Evolutionary conservation across 2,329 filamentous ascomycete species (phyloP).

Genomic region (Epicoccum nigrum): DNA sequence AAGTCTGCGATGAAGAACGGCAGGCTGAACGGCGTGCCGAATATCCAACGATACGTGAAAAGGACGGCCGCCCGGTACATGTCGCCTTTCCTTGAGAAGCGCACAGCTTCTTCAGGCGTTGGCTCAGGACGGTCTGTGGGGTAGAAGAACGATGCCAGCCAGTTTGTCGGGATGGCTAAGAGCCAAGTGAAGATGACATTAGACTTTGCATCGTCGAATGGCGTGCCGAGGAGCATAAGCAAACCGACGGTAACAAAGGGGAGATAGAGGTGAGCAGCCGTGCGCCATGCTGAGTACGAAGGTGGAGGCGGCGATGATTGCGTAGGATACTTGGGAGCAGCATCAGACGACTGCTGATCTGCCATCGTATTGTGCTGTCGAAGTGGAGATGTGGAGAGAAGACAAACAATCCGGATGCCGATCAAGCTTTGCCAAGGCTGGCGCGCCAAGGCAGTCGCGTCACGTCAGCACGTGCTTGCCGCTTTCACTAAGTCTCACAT

Average conservation of each 20-base stretch:
- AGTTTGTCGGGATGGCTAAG: conserved; percentile 22
- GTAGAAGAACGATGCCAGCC: conserved; percentile 20
- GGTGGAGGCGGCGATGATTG: background rate
- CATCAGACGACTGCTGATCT: background rate
- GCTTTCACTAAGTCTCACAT: too few relatives aligned
- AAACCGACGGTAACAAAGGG: conserved; percentile 20
- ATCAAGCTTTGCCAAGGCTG: conserved; percentile 3
- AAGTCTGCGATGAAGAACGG: conserved; percentile 19
- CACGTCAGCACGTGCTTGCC: conserved; percentile 8
- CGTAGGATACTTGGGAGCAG: background rate
- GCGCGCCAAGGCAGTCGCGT: background rate
- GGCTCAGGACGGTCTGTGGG: conserved; percentile 17
- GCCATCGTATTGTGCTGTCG: background rate
- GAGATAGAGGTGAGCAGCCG: conserved; percentile 25
- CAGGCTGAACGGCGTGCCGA: conserved; percentile 20
- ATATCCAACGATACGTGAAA: conserved; percentile 23
- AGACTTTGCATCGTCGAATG: conserved; percentile 5
- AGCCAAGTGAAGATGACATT: conserved; percentile 6
- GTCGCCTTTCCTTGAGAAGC: conserved; percentile 24
- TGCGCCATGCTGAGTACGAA: conserved; percentile 7
- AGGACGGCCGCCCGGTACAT: conserved; percentile 23
- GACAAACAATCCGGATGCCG: background rate
- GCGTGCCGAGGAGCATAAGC: conserved; percentile 6
- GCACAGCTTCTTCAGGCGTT: conserved; percentile 14
- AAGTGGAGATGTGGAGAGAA: background rate